phyloP scores from a whole-genome alignment of 164 flowering plant species.

The Paratinospora sagittata region DNA sequence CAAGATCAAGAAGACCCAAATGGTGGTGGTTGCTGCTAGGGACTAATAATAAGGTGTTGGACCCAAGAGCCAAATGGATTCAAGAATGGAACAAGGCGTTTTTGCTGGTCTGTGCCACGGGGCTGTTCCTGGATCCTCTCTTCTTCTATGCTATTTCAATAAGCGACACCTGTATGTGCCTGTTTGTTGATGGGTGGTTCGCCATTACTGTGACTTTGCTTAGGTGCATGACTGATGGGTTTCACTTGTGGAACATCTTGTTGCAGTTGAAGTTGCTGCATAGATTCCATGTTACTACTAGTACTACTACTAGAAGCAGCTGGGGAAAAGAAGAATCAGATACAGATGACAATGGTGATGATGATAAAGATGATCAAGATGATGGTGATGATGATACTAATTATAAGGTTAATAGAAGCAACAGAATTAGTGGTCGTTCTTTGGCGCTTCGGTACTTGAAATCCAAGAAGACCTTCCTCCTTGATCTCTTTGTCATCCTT shows the following conservation, averaged over 20 bases:
- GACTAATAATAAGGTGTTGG: constrained; percentile 28
- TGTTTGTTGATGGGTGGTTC: constrained; percentile 93
- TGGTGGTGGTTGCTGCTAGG: constrained; percentile 28
- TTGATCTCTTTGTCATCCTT: constrained; percentile 81
- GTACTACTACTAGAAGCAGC: too few species aligned
- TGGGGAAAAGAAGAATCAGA: constrained; percentile 6
- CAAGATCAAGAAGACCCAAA: too few species aligned
- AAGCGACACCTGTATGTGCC: constrained; percentile 70
- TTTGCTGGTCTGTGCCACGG: constrained; percentile 69
- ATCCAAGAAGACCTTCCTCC: constrained; percentile 59
- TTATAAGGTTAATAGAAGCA: background rate
- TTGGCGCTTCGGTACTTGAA: constrained; percentile 44
- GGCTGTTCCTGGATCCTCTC: constrained; percentile 82
- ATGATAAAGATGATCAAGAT: too few species aligned
- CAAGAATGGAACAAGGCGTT: constrained; percentile 85
- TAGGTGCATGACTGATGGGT: constrained; percentile 80
- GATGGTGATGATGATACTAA: too few species aligned
- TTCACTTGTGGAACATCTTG: constrained; percentile 94
- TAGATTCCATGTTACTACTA: constrained; percentile 13
- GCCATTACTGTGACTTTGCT: constrained; percentile 75
- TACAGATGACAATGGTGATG: too few species aligned
- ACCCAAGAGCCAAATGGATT: constrained; percentile 68
- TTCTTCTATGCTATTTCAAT: constrained; percentile 86
- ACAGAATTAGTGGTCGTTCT: constrained; percentile 20
- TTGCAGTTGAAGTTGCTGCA: constrained; percentile 59